Evolutionary conservation across 306 rosid species (phyloP), one percentile per base, ranked within the genome.

Genomic region (Lagenaria siceraria): DNA sequence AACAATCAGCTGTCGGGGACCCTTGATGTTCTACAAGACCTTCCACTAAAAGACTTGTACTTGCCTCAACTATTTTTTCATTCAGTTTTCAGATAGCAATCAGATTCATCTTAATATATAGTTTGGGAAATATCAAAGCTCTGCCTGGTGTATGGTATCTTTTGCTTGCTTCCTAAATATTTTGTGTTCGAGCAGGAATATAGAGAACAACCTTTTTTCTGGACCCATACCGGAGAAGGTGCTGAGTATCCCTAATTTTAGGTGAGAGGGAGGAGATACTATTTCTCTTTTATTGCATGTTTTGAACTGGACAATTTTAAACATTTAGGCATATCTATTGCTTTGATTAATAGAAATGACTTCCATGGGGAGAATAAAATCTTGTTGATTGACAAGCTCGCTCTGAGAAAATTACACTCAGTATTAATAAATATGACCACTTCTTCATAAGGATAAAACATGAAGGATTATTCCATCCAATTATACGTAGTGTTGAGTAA

Each of bases 181-280:
- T 63, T 79, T 77, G 58, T 81, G 49, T 77, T 80, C 85, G 84
- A 74, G 62, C 96, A 93, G 98, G 94, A 90, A 93, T 83, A 70
- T 93, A 22, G 98, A 93, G 87, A 81, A 90, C 83, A 93, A 93
- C 75, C 89, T 82, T 74, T 91, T 93, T 65, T 21, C 83, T 74
- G 98, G 98, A 83, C 87, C 91, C 74, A 87, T 93, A 85, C 98
- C 98, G 65, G 89, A 68, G 42, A 93, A 93, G 86, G 60, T 93
- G 86, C 86, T 86, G 77, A 84, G 66, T 84, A 93, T 93, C 81
- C 88, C 94, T 40, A 85, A 3, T 79, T 87, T 93, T 79, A 84
- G 85, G 98, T 93, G 70, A 84, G 80, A 78, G 35, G 55, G 43
- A 27, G 43, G 25, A 29, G 42, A 21, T 48, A 22, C 8, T 48